Conservation (phyloP, 345 rosid genomes). For the Brassica incana region DNA sequence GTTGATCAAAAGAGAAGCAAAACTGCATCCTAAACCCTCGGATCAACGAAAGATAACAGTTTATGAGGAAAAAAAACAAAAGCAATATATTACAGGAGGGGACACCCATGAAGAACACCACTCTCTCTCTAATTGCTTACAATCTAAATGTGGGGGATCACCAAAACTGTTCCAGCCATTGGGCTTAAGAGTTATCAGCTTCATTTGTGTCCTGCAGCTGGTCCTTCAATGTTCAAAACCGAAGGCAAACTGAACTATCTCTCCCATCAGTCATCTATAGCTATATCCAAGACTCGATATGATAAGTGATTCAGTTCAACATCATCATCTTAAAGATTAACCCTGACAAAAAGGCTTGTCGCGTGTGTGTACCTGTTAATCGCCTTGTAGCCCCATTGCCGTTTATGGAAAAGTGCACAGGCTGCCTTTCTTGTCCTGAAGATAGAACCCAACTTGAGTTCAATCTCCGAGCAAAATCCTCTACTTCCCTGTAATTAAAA, state of each 20-base stretch:
- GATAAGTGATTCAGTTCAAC: slow-evolving; percentile 9
- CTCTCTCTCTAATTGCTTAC: slow-evolving; percentile 37
- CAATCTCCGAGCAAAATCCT: slow-evolving; percentile 88
- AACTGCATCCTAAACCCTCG: slow-evolving; percentile 36
- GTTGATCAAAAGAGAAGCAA: slow-evolving; percentile 16
- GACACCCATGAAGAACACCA: slow-evolving; percentile 24
- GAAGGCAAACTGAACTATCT: slow-evolving; percentile 29
- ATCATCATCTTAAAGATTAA: background rate
- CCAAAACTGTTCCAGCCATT: slow-evolving; percentile 44
- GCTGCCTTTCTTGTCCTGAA: slow-evolving; percentile 63
- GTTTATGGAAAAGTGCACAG: slow-evolving; percentile 48
- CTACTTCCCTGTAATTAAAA: slow-evolving; percentile 70
- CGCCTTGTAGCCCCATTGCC: slow-evolving; percentile 55
- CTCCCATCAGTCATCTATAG: slow-evolving; percentile 33
- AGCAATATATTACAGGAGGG: slow-evolving; percentile 27
- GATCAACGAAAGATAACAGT: slow-evolving; percentile 27
- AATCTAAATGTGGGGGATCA: slow-evolving; percentile 30
- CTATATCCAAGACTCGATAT: slow-evolving; percentile 22
- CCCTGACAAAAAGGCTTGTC: background rate
- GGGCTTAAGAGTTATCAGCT: slow-evolving; percentile 24
- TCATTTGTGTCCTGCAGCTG: slow-evolving; percentile 39
- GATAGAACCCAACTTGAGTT: slow-evolving; percentile 83
- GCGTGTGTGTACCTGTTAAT: slow-evolving; percentile 49
- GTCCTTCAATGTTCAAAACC: slow-evolving; percentile 34
- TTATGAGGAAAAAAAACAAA: background rate